These are phyloP conservation scores for Mucor mucedo DNA, from an alignment of 371 early-diverging fungal species.

Conservation along the genomic window DNA sequence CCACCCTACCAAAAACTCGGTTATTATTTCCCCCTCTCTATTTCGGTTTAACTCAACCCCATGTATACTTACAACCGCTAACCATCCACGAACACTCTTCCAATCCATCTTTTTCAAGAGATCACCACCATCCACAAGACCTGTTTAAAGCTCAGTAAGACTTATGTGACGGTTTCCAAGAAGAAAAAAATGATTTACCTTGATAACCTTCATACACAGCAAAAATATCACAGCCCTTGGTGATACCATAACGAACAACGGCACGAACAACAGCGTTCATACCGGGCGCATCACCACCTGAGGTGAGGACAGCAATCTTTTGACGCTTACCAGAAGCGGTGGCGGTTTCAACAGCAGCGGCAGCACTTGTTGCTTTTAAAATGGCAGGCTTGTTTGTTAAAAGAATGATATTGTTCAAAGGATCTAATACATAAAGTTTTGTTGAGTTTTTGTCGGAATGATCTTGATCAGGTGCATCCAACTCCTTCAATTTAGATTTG, in stretches of 20 bases:
- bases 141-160: conserved; percentile 38
- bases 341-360: conserved; percentile 26
- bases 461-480: conserved; percentile 33
- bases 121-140: conserved; percentile 93
- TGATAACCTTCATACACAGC: conserved; percentile 97
- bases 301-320: conserved; percentile 92
- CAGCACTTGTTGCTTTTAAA: conserved; percentile 21
- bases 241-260: conserved; percentile 91
- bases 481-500: conserved; percentile 30
- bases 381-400: conserved; percentile 58
- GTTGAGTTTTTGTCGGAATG: conserved; percentile 33
- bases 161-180: neutral
- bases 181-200: conserved; percentile 53
- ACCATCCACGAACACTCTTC: conserved; percentile 90
- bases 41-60: neutral
- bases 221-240: conserved; percentile 85
- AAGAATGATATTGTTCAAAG: conserved; percentile 75
- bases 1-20: conserved; percentile 75
- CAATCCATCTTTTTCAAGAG: conserved; percentile 79
- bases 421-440: conserved; percentile 69
- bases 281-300: conserved; percentile 99
- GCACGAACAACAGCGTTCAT: conserved; percentile 99
- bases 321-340: conserved; percentile 32
- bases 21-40: neutral
- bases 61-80: conserved; percentile 67